Evolutionary conservation across 2,329 filamentous ascomycete genomes (phyloP).

Genomic region (Sarocladium brachiariae): DNA sequence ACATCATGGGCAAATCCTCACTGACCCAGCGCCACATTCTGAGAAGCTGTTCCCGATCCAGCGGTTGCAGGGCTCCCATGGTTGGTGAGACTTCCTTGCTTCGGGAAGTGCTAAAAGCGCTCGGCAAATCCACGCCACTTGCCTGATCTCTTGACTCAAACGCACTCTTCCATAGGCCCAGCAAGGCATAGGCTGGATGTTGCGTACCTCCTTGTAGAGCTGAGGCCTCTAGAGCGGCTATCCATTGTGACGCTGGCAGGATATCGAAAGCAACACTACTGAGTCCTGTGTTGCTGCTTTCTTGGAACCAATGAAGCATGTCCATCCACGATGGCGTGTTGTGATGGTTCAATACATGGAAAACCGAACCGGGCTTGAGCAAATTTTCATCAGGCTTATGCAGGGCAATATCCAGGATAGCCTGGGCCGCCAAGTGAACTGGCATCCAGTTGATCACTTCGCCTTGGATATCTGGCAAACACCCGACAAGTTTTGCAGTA

Average conservation of each 20-base stretch:
- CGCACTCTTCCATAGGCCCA: constrained; percentile 17
- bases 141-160: not conserved
- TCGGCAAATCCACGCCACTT: not conserved
- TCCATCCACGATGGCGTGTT: constrained; percentile 14
- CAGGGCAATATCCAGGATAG: constrained; percentile 29
- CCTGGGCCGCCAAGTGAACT: constrained; percentile 36
- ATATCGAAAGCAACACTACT: constrained; percentile 6
- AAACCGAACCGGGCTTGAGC: constrained; percentile 10
- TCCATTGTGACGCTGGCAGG: constrained; percentile 13
- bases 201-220: not conserved
- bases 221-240: constrained; percentile 13
- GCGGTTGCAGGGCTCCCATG: constrained; percentile 12
- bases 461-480: constrained; percentile 15
- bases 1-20: not conserved
- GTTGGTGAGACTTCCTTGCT: constrained; percentile 11
- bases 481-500: constrained; percentile 33
- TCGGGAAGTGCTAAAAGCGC: constrained; percentile 13
- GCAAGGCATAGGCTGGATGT: constrained; percentile 18
- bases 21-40: constrained; percentile 19
- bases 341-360: constrained; percentile 19
- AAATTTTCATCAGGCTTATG: not conserved
- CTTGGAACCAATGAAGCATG: constrained; percentile 16
- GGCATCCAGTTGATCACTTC: constrained; percentile 40
- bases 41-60: constrained; percentile 13
- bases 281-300: not conserved